Evolutionary conservation across 2,329 filamentous ascomycete species (phyloP).

Genomic region (Emergomyces africanus): DNA sequence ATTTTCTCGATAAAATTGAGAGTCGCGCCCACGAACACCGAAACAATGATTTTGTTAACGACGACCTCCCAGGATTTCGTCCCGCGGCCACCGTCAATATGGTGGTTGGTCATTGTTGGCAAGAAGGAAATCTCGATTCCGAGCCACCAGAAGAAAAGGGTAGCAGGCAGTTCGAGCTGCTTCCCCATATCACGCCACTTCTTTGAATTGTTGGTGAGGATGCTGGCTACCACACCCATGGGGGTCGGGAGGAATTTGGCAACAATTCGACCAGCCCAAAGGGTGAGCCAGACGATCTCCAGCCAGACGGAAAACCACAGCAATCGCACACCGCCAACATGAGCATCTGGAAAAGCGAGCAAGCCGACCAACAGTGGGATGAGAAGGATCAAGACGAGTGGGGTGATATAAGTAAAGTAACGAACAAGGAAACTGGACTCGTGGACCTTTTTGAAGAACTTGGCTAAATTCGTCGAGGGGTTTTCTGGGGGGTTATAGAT

Average conservation of each 20-base stretch:
- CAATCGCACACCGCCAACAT: constrained; percentile 61
- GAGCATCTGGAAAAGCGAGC: constrained; percentile 45
- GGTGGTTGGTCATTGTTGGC: constrained; percentile 62
- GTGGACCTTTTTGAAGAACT: constrained; percentile 52
- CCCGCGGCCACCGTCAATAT: constrained; percentile 38
- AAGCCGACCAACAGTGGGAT: constrained; percentile 56
- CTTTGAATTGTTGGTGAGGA: constrained; percentile 76
- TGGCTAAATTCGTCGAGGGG: constrained; percentile 48
- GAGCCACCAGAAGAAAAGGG: constrained; percentile 85
- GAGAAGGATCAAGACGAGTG: constrained; percentile 50
- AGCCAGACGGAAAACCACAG: constrained; percentile 95
- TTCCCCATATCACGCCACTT: constrained; percentile 88
- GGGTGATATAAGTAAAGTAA: constrained; percentile 59
- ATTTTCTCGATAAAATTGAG: constrained; percentile 88
- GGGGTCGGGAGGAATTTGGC: constrained; percentile 52
- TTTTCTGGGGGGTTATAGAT: constrained; percentile 53
- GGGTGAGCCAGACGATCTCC: constrained; percentile 79
- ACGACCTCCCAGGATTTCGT: constrained; percentile 58
- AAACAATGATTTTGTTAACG: constrained; percentile 75
- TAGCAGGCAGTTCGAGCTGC: constrained; percentile 71
- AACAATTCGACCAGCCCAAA: constrained; percentile 64
- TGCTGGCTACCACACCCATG: constrained; percentile 52
- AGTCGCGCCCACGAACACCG: constrained; percentile 64
- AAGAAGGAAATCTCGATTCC: constrained; percentile 75
- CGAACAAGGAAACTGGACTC: constrained; percentile 53